Evolutionary conservation across 306 rosid species (phyloP).

Genomic region (Glycine latifolia): DNA sequence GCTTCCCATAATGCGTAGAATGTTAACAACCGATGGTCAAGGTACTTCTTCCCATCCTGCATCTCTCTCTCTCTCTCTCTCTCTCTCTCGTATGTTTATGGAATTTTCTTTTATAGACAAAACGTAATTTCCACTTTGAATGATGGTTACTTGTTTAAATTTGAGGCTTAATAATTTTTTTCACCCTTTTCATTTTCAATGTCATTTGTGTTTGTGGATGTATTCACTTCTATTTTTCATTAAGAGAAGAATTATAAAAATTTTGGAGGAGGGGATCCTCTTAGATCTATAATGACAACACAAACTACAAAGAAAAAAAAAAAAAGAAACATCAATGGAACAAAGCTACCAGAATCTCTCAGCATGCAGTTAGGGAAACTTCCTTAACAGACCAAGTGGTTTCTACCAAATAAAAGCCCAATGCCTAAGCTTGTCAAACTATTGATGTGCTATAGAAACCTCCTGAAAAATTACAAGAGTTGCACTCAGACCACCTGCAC

Average conservation of each 20-base stretch:
- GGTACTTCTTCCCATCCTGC: constrained; percentile 48
- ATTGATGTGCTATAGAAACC: not conserved
- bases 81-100: too few relatives aligned
- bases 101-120: too few relatives aligned
- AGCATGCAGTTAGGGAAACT: not conserved
- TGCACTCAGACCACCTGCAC: not conserved
- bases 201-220: not conserved
- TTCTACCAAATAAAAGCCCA: not conserved
- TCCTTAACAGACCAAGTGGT: not conserved
- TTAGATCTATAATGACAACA: not conserved
- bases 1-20: constrained; percentile 91
- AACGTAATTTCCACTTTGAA: too few relatives aligned
- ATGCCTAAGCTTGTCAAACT: not conserved
- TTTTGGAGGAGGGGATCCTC: not conserved
- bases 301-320: not conserved
- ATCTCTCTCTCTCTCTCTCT: too few relatives aligned
- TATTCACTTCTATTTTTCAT: not conserved
- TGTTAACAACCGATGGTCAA: constrained; percentile 97
- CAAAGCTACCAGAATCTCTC: not conserved
- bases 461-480: not conserved
- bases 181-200: not conserved
- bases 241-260: not conserved
- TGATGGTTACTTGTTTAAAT: not conserved
- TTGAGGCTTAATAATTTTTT: not conserved
- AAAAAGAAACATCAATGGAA: not conserved